These are phyloP conservation scores for Megacollybia marginata DNA, from an alignment of 768 basidiomycete genomes.

Conservation along the genomic window DNA sequence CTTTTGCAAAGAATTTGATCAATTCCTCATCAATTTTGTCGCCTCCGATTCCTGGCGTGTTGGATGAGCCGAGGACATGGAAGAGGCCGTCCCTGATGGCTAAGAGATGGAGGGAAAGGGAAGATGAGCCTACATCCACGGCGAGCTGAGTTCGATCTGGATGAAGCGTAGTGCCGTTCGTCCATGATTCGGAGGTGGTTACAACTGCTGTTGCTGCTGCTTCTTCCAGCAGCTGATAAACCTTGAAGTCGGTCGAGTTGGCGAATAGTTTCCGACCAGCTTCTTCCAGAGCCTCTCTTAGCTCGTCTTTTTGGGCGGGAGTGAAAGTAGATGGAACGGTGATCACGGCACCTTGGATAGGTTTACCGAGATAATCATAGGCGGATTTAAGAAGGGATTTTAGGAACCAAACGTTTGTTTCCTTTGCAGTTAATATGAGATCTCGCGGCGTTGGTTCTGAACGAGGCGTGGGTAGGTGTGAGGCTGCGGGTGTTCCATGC, in stretches of 20 bases:
- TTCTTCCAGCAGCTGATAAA: slow-evolving; percentile 85
- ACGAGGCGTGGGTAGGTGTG: slow-evolving; percentile 62
- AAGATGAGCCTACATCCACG: slow-evolving; percentile 76
- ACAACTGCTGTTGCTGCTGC: slow-evolving; percentile 67
- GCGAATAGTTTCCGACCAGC: slow-evolving; percentile 39
- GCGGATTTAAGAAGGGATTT: slow-evolving; percentile 79
- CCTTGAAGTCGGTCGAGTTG: slow-evolving; percentile 34
- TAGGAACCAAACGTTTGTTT: slow-evolving; percentile 83
- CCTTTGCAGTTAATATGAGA: slow-evolving; percentile 73
- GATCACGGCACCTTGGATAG: slow-evolving; percentile 76
- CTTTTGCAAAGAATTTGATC: slow-evolving; percentile 87
- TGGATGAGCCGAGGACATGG: slow-evolving; percentile 49
- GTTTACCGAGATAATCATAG: slow-evolving; percentile 82
- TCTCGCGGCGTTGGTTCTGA: slow-evolving; percentile 60
- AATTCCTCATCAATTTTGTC: slow-evolving; percentile 75
- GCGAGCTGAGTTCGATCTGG: slow-evolving; percentile 73
- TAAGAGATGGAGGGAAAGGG: slow-evolving; percentile 61
- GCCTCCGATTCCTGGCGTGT: slow-evolving; percentile 47
- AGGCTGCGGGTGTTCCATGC: slow-evolving; percentile 40
- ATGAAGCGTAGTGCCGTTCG: slow-evolving; percentile 21
- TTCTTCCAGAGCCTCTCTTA: slow-evolving; percentile 65
- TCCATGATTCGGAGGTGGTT: slow-evolving; percentile 40
- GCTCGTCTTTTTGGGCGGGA: slow-evolving; percentile 56
- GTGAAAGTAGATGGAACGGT: slow-evolving; percentile 75
- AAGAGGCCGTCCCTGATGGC: slow-evolving; percentile 72